A percentile compares a stretch with the other conserved stretches of the same genome.
These are phyloP conservation scores for Candida sakaeoensis DNA, from an alignment of 805 yeast species.

Conservation along the genomic window DNA sequence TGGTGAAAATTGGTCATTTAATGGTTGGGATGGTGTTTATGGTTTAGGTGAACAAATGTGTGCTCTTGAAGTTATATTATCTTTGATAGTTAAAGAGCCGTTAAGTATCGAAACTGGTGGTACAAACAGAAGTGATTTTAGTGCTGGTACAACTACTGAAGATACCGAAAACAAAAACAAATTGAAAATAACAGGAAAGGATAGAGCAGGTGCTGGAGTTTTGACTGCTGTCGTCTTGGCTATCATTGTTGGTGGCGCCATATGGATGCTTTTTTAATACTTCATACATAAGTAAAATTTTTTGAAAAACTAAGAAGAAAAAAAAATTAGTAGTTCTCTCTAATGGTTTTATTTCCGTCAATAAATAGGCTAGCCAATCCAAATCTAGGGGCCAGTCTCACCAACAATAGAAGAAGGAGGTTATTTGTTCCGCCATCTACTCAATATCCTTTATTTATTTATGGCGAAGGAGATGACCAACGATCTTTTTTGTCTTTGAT, in stretches of 20 bases:
- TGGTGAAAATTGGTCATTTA: constrained; percentile 65
- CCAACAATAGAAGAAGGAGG: constrained; percentile 36
- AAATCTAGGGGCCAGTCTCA: constrained; percentile 25
- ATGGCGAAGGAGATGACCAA: constrained; percentile 43
- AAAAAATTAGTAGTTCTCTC: neutral
- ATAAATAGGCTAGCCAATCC: constrained; percentile 42
- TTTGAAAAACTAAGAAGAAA: neutral
- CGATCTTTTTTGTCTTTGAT: constrained; percentile 40
- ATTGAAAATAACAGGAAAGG: constrained; percentile 53
- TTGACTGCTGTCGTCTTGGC: constrained; percentile 73
- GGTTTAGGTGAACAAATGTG: constrained; percentile 86
- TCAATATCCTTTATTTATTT: constrained; percentile 37
- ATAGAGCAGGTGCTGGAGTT: constrained; percentile 88
- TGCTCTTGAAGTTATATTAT: constrained; percentile 63
- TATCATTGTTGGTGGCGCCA: constrained; percentile 56
- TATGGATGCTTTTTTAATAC: constrained; percentile 64
- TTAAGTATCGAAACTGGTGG: constrained; percentile 35
- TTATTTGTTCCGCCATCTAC: constrained; percentile 44
- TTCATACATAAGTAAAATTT: neutral
- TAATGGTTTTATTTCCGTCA: constrained; percentile 39
- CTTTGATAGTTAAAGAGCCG: constrained; percentile 28
- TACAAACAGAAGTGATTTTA: constrained; percentile 28
- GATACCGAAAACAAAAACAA: constrained; percentile 37
- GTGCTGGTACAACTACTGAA: constrained; percentile 34
- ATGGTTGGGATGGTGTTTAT: constrained; percentile 60